Base-by-base conservation (phyloP, 306 rosid species). In the Arachis hypogaea region DNA sequence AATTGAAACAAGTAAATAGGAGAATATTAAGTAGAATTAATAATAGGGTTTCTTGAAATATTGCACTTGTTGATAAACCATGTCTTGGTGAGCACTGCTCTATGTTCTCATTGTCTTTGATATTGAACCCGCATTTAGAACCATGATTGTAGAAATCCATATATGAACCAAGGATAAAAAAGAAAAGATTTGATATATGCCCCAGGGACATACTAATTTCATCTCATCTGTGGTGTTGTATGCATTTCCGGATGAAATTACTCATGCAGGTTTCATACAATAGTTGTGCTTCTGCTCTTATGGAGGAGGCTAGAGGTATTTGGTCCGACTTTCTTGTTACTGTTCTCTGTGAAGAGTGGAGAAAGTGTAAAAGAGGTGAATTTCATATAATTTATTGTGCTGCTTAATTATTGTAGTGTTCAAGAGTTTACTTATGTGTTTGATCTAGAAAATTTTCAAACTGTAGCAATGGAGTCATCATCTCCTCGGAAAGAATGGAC, bases 321-420 rank as follows among this genome's bases (percentile, higher is more conserved):
- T 94, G 98, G 98, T 36, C 88, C 2, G 98, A 94, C 88, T 79
- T 88, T 71, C 89, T 94, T 70, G 67, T 88, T 67, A 72, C 89
- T 38, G 66, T 89, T 77, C 90, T 94, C 45, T 78, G 63, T 72
- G 91, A 91, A 54, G 96, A 94, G 80, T 94, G 98, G 97, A 86
- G 81, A 77, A 84, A 69, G 81, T 94, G 98, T 87, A 94, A 94
- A 86, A 81, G 89, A 88, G 97, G 98, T 94, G 85, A 66, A 54
- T 72, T 59, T 63, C 70, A 58, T 74, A 30, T 79, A 9, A 9
- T 82, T 30, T 56, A 29, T 28, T 67, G 66, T 63, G 63, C 46
- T 62, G 14, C 18, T 59, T 75, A 51, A 29, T 68, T 66, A 12
- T 81, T 80, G 4, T 8, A 63, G 54, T 68, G 78, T 70, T 50